Percentiles rank a stretch among this genome's conserved stretches.
Conservation (phyloP, 441 rosid genomes). For the Euphorbia schlechtendalii region DNA sequence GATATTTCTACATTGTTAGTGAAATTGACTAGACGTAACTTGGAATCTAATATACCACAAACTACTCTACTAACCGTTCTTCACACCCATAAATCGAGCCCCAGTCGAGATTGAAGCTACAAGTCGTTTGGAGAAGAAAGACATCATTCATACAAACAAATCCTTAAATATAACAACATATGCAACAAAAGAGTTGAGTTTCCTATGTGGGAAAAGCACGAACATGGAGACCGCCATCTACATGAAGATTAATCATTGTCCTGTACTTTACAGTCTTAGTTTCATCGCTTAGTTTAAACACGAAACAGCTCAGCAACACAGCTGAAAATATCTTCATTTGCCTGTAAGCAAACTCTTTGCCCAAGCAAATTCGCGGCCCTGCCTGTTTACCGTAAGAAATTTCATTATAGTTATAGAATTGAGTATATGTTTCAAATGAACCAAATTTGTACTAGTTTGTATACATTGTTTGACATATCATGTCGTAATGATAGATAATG, state of each 20-base stretch:
- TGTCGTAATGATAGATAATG: too few species aligned
- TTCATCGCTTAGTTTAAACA: conserved; percentile 41
- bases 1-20: too few species aligned
- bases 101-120: too few species aligned
- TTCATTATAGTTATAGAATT: conserved; percentile 1
- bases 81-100: too few species aligned
- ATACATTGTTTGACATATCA: not conserved
- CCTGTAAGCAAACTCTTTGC: conserved; percentile 74
- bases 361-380: conserved; percentile 73
- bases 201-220: conserved; percentile 23
- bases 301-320: conserved; percentile 31
- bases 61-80: too few species aligned
- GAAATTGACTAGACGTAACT: too few species aligned
- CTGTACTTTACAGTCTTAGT: conserved; percentile 39
- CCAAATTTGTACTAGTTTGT: not conserved
- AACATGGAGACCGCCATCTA: conserved; percentile 56
- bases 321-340: conserved; percentile 69
- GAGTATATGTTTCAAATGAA: not conserved
- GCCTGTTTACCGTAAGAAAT: conserved; percentile 32
- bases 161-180: too few species aligned
- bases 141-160: conserved; percentile 45
- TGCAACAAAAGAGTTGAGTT: not conserved
- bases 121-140: conserved; percentile 69
- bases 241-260: conserved; percentile 53
- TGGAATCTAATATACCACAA: too few species aligned